Evolutionary conservation across 2,329 filamentous ascomycete species (phyloP).

Genomic region (Tolypocladium tropicale): DNA sequence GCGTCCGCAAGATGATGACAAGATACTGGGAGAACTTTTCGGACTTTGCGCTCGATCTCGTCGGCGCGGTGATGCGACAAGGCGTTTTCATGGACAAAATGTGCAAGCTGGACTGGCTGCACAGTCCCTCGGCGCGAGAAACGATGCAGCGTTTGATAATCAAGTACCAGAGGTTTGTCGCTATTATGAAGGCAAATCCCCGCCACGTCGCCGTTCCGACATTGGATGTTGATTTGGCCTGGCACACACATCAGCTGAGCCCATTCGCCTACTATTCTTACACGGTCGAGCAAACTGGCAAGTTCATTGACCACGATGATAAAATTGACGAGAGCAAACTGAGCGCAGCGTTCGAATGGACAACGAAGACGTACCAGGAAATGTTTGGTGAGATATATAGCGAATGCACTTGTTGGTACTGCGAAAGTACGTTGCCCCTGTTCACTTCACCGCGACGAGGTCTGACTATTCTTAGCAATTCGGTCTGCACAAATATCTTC

Average conservation of each 20-base stretch:
- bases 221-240: constrained; percentile 63
- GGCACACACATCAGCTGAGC: constrained; percentile 72
- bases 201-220: constrained; percentile 53
- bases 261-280: constrained; percentile 53
- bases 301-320: constrained; percentile 74
- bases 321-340: constrained; percentile 63
- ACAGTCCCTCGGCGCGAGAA: constrained; percentile 51
- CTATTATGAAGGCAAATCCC: constrained; percentile 41
- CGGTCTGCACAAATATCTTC: not conserved
- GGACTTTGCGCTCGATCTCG: constrained; percentile 54
- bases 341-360: constrained; percentile 57
- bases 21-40: constrained; percentile 61
- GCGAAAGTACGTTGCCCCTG: constrained; percentile 34
- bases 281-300: constrained; percentile 33
- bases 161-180: constrained; percentile 57
- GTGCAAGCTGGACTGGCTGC: constrained; percentile 67
- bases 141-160: constrained; percentile 55
- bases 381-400: constrained; percentile 56
- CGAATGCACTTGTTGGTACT: constrained; percentile 73
- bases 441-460: not conserved
- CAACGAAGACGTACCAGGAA: constrained; percentile 55
- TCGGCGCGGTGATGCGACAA: constrained; percentile 56
- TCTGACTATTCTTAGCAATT: not conserved
- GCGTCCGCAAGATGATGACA: constrained; percentile 57
- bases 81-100: constrained; percentile 63